Percentiles rank a stretch among this genome's conserved stretches.
These are phyloP conservation scores for Entomortierella parvispora DNA, from an alignment of 192 early-diverging fungal genomes.

Conservation along the genomic window DNA sequence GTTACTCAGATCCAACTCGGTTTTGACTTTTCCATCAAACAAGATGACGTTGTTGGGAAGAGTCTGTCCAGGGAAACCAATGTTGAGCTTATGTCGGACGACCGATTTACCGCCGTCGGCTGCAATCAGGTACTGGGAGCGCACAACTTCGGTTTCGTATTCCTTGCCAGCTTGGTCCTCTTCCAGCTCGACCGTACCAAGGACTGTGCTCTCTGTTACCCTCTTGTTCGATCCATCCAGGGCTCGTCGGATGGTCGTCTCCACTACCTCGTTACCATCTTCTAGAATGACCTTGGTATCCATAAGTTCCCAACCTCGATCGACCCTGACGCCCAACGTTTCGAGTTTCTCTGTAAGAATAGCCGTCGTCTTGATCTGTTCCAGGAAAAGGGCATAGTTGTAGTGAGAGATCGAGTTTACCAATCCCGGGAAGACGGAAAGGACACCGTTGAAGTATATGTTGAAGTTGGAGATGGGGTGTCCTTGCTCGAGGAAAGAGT, in stretches of 20 bases:
- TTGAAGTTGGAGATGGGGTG: conserved; percentile 39
- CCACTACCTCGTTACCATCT: conserved; percentile 16
- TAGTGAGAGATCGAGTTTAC: conserved; percentile 42
- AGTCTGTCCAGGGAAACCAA: conserved; percentile 30
- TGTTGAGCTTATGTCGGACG: conserved; percentile 46
- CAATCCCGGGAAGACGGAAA: conserved; percentile 15
- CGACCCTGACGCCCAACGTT: conserved; percentile 13
- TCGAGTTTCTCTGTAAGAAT: conserved; percentile 32
- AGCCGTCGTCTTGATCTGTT: conserved; percentile 27
- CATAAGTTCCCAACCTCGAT: conserved; percentile 45
- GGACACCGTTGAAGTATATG: conserved; percentile 27
- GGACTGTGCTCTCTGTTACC: conserved; percentile 19
- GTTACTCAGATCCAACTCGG: conserved; percentile 12
- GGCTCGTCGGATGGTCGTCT: conserved; percentile 35
- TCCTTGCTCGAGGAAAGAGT: conserved; percentile 24
- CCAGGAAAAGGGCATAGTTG: conserved; percentile 42
- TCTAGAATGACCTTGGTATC: conserved; percentile 38
- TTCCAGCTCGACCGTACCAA: conserved; percentile 35
- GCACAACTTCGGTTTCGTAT: conserved; percentile 19
- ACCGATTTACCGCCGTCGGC: conserved; percentile 47
- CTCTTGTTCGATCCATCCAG: conserved; percentile 27
- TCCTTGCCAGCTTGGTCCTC: conserved; percentile 22
- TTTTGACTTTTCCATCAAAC: conserved; percentile 34
- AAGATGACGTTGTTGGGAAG: conserved; percentile 35
- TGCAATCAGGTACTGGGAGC: conserved; percentile 37